phyloP scores from a whole-genome alignment of 331 rosid species.

The Pyracantha coccinea region DNA sequence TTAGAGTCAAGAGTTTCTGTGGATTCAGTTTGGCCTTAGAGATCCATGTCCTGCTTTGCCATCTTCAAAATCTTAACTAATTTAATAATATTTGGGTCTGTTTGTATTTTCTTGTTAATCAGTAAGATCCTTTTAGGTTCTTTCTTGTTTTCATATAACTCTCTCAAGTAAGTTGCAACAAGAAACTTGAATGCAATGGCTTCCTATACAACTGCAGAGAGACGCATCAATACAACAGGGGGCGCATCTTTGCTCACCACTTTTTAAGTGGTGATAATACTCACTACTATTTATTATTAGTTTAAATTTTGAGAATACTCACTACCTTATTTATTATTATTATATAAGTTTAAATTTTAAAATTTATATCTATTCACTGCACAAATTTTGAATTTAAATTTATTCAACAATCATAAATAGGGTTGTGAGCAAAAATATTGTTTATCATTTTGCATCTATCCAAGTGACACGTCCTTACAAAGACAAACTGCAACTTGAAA shows the following conservation, averaged over 20 bases:
- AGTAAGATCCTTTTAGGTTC: background rate
- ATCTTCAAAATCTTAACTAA: background rate
- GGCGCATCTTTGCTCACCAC: too few species aligned
- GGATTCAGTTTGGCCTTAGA: background rate
- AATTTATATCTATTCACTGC: rapidly evolving
- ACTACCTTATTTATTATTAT: too few species aligned
- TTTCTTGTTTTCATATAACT: background rate
- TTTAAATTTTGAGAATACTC: too few species aligned
- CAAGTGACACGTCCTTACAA: background rate
- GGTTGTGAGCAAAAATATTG: too few species aligned
- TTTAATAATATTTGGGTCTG: background rate
- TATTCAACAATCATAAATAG: too few species aligned
- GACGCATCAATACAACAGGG: background rate
- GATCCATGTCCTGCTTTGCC: background rate
- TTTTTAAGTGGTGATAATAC: too few species aligned
- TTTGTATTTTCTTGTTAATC: background rate
- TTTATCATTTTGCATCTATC: background rate
- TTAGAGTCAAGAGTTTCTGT: background rate
- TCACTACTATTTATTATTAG: too few species aligned
- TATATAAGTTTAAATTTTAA: too few species aligned
- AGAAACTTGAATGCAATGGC: background rate
- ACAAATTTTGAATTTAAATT: too few species aligned
- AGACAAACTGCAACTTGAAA: background rate
- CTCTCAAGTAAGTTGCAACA: background rate
- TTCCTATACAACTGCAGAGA: background rate